phyloP scores from a whole-genome alignment of 441 rosid species.

The Erysimum cheiri region DNA sequence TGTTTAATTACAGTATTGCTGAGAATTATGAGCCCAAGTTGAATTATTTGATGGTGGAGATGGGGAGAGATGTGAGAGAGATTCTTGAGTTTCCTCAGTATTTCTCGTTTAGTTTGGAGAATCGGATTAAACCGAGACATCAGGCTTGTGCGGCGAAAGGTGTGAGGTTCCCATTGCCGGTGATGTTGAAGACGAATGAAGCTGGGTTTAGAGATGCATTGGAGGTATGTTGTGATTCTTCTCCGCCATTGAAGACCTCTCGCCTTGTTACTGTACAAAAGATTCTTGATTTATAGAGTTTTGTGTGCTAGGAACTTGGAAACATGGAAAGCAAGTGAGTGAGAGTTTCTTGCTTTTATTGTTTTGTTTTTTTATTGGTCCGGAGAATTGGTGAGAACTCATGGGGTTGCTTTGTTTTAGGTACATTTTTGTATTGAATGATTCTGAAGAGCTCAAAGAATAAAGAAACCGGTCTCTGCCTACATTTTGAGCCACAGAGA shows the following conservation, averaged over 20 bases:
- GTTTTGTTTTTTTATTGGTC: background rate
- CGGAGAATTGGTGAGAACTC: conserved; percentile 14
- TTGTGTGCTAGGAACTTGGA: conserved; percentile 30
- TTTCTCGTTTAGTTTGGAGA: conserved; percentile 83
- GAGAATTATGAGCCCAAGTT: conserved; percentile 75
- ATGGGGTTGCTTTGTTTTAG: conserved; percentile 29
- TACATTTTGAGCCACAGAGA: conserved; percentile 20
- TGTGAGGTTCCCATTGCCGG: conserved; percentile 66
- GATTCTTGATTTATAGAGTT: conserved; percentile 47
- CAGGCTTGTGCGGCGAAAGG: conserved; percentile 72
- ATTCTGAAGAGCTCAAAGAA: conserved; percentile 25
- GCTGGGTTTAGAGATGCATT: conserved; percentile 58
- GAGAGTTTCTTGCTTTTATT: conserved; percentile 20
- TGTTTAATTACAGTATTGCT: conserved; percentile 74
- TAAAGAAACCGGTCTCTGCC: conserved; percentile 32
- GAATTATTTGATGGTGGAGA: conserved; percentile 70
- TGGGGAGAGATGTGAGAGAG: conserved; percentile 85
- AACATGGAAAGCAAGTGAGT: conserved; percentile 24
- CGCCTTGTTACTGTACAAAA: conserved; percentile 64
- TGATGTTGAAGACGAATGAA: conserved; percentile 68
- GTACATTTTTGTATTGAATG: conserved; percentile 39
- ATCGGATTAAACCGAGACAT: conserved; percentile 83
- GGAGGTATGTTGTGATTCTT: conserved; percentile 71
- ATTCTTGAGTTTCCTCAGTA: conserved; percentile 80
- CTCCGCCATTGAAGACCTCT: conserved; percentile 65